Evolutionary conservation across 2,329 filamentous ascomycete species (phyloP), one percentile per base, ranked within the genome.

Genomic region (Escovopsis weberi): DNA sequence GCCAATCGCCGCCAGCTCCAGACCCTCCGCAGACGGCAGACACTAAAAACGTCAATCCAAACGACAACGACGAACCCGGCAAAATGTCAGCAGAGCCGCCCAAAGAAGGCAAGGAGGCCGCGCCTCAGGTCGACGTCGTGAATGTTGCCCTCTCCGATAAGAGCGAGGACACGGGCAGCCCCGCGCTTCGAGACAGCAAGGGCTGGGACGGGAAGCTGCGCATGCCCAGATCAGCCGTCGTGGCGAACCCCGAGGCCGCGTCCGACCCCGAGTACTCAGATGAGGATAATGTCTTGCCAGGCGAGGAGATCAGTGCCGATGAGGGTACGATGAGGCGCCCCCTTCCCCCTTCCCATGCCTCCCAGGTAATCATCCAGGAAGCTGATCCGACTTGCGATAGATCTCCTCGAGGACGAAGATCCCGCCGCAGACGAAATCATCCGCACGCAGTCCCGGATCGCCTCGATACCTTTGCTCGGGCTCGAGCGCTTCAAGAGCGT

Each of bases 201-300:
- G 85, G 85, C 47, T 89, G 85, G 85, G 85, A 89, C 59, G 85
- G 85, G 48, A 89, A 89, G 64, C 69, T 89, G 45, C 73, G 85
- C 34, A 64, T 94, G 40, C 78, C 83, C 47, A 80, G 75, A 56
- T 55, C 60, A 9, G 58, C 60, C 7, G 67, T 76, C 30, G 66
- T 93, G 38, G 68, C 74, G 23, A 93, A 94, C 55, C 82, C 85
- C 2, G 85, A 91, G 55, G 85, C 83, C 9, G 62, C 94, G 41
- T 83, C 82, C 37, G 87, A 95, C 54, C 78, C 84, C 0, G 87
- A 94, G 44, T 86, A 89, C 57, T 91, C 85, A 12, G 87, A 73
- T 50, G 75, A 79, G 10, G 74, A 79, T 47, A 75, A 80, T 46
- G 71, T 80, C 18, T 64, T 83, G 47, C 76, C 75, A 0, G 80